These are phyloP conservation scores for Teunomyces pallodes DNA, from an alignment of 805 yeast genomes.

Conservation along the genomic window DNA sequence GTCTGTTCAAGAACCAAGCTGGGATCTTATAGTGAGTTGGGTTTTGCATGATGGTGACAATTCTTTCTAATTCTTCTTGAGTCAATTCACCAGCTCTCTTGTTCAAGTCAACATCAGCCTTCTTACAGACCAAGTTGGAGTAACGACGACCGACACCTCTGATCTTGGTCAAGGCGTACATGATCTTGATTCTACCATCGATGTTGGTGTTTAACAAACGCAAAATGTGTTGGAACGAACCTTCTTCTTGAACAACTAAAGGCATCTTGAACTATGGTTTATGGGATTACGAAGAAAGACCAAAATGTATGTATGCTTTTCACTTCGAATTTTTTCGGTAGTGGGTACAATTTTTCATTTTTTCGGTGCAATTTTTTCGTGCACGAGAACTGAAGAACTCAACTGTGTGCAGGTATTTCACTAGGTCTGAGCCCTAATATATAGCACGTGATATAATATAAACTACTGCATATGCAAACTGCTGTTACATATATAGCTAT, in stretches of 20 bases:
- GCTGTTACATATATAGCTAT: background rate
- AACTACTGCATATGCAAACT: no score
- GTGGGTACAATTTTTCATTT: slow-evolving; percentile 3
- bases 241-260: slow-evolving; percentile 98
- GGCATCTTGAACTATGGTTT: slow-evolving; percentile 60
- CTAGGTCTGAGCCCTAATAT: slow-evolving; percentile 9
- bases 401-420: background rate
- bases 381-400: background rate
- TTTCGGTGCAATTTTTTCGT: slow-evolving; percentile 4
- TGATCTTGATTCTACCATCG: slow-evolving; percentile 99
- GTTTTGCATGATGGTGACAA: slow-evolving; percentile 99
- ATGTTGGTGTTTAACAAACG: slow-evolving; percentile 99
- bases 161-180: slow-evolving; percentile 99
- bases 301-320: slow-evolving; percentile 19
- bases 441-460: slow-evolving; percentile 6
- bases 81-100: slow-evolving; percentile 99
- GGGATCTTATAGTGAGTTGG: slow-evolving; percentile 99
- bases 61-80: slow-evolving; percentile 99
- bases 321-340: slow-evolving; percentile 7
- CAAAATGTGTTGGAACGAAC: slow-evolving; percentile 99
- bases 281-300: slow-evolving; percentile 11
- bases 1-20: slow-evolving; percentile 99
- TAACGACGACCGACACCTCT: slow-evolving; percentile 99
- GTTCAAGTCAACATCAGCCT: slow-evolving; percentile 97
- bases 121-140: slow-evolving; percentile 99